Conservation (phyloP, 306 rosid species). For the Trichosanthes cucumerina region DNA sequence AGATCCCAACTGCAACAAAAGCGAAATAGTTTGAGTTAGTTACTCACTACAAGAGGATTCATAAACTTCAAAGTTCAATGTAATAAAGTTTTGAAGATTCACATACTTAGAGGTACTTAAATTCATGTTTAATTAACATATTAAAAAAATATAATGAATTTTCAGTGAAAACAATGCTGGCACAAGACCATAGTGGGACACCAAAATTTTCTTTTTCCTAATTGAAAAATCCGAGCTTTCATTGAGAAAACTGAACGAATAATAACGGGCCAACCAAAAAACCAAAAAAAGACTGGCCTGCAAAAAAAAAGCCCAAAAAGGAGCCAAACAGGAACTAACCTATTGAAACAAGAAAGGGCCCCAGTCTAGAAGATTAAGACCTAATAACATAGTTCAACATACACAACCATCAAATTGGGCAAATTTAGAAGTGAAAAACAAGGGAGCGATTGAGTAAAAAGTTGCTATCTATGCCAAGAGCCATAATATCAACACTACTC, state of each 20-base stretch:
- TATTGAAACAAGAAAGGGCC: background rate
- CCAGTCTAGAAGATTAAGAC: background rate
- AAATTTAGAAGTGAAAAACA: background rate
- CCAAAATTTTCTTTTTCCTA: background rate
- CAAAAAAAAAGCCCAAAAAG: background rate
- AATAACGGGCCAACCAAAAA: background rate
- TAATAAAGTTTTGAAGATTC: background rate
- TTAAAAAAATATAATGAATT: background rate
- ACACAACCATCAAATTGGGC: background rate
- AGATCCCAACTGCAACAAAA: slow-evolving; percentile 44
- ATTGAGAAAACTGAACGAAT: background rate
- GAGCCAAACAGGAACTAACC: background rate
- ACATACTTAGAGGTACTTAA: background rate
- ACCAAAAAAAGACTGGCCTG: background rate
- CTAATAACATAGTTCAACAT: background rate
- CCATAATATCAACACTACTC: background rate
- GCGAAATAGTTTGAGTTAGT: background rate
- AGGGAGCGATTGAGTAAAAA: background rate
- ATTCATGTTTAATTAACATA: background rate
- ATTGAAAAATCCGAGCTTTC: background rate
- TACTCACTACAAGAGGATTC: background rate
- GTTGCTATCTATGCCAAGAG: background rate
- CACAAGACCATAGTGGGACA: background rate
- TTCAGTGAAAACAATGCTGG: background rate
- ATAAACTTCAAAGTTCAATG: background rate